These are phyloP conservation scores for Evansstolkia leycettana DNA, from an alignment of 495 filamentous ascomycete genomes.

Conservation along the genomic window DNA sequence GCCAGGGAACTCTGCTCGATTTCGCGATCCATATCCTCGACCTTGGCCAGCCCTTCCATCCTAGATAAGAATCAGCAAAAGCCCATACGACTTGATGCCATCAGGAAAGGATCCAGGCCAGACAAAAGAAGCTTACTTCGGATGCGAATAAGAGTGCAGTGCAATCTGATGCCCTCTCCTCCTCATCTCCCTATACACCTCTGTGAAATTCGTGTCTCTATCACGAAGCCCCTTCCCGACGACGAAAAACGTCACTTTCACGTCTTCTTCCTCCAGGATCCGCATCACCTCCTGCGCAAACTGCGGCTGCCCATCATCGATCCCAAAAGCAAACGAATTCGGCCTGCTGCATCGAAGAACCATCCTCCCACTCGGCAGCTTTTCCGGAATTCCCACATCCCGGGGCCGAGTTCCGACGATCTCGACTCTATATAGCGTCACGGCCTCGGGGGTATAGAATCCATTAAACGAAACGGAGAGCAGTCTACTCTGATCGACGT, in stretches of 20 bases:
- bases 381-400: slow-evolving; percentile 39
- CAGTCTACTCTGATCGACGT: slow-evolving; percentile 43
- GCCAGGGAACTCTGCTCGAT: slow-evolving; percentile 49
- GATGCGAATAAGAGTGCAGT: slow-evolving; percentile 63
- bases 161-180: slow-evolving; percentile 61
- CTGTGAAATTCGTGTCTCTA: slow-evolving; percentile 43
- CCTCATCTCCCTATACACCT: slow-evolving; percentile 53
- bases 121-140: slow-evolving; percentile 28
- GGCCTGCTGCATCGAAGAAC: slow-evolving; percentile 56
- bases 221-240: slow-evolving; percentile 57
- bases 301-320: slow-evolving; percentile 61
- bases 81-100: too few relatives aligned
- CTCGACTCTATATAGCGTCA: slow-evolving; percentile 50
- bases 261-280: slow-evolving; percentile 47
- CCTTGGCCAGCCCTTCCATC: slow-evolving; percentile 50
- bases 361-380: slow-evolving; percentile 49
- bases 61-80: slow-evolving; percentile 9
- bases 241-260: slow-evolving; percentile 70
- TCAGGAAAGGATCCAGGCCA: not conserved
- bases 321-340: slow-evolving; percentile 69
- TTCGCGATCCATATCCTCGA: slow-evolving; percentile 57
- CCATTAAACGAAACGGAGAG: slow-evolving; percentile 59
- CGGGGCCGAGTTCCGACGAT: slow-evolving; percentile 42
- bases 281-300: slow-evolving; percentile 51
- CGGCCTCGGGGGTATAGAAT: slow-evolving; percentile 43